These are phyloP conservation scores for Rhodotorula diobovata DNA, from an alignment of 768 basidiomycete genomes.

Conservation along the genomic window DNA sequence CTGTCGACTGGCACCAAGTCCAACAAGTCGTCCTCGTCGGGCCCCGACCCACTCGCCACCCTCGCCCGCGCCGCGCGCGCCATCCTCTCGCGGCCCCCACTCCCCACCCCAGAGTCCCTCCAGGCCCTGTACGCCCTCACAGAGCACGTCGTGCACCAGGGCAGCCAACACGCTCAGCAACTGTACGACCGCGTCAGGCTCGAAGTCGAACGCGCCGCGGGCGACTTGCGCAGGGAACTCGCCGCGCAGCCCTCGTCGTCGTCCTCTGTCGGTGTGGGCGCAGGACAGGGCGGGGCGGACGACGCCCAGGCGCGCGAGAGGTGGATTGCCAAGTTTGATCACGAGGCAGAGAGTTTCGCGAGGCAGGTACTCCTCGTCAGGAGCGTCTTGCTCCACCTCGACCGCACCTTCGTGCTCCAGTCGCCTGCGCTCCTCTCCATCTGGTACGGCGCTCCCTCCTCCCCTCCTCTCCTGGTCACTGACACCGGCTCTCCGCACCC, in stretches of 20 bases:
- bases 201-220: slow-evolving; percentile 60
- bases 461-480: not conserved
- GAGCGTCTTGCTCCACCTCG: slow-evolving; percentile 66
- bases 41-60: slow-evolving; percentile 11
- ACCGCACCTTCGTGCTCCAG: slow-evolving; percentile 59
- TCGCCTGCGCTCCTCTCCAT: slow-evolving; percentile 51
- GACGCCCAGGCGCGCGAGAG: slow-evolving; percentile 47
- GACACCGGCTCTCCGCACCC: not conserved
- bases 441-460: slow-evolving; percentile 49
- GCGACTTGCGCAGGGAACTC: slow-evolving; percentile 51
- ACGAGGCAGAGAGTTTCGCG: slow-evolving; percentile 62
- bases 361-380: slow-evolving; percentile 57
- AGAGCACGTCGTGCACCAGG: slow-evolving; percentile 44
- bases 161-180: slow-evolving; percentile 52
- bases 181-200: slow-evolving; percentile 59
- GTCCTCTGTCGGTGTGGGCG: too few relatives aligned
- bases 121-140: slow-evolving; percentile 42
- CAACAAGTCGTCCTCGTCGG: not conserved
- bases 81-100: slow-evolving; percentile 38
- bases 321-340: slow-evolving; percentile 62
- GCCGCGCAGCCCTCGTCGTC: too few relatives aligned
- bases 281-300: slow-evolving; percentile 19
- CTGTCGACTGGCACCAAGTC: not conserved
- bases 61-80: slow-evolving; percentile 41
- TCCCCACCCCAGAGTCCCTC: slow-evolving; percentile 40